Evolutionary conservation across 1,284 basidiomycete species (phyloP), one percentile per base, ranked within the genome.

Genomic region (Tylopilus orsonianus): DNA sequence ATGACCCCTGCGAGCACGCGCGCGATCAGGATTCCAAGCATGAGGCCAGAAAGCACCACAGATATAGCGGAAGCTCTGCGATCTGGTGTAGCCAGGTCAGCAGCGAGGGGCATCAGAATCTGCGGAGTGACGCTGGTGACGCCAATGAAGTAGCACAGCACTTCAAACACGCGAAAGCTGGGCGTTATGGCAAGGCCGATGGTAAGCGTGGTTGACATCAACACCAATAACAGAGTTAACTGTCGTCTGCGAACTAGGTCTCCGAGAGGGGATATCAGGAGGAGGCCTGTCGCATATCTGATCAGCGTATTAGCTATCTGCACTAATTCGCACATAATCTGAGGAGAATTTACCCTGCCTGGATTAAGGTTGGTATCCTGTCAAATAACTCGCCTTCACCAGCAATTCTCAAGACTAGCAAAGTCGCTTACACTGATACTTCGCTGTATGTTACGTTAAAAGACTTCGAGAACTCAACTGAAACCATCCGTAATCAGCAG

Each of bases 21-120:
- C 0, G 85, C 87, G 13, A 80, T 66, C n/a, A 88, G 75, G 30
- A 89, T 67, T n/a, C 87, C 87, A 16, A 87, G 73, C 26, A 88
- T 75, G 18, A 89, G 69, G 0, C 87, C 87, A 0, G 81, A 78
- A 12, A 87, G 65, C 3, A 87, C 83, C 44, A 87, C 78, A 2
- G 83, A 80, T 47, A 90, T 72, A 0, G 83, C 79, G 13, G 79
- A 72, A 2, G 81, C 84, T 16, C 86, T 75, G 18, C 75, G 75
- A 40, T 81, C 71, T 3, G 80, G 77, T 3, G 82, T 77, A 0
- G 85, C 86, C 5, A 89, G 70, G 64, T 84, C 82, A 7, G 76
- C 85, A 6, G 82, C 80, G 40, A 86, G 75, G 0, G 85, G 83
- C 29, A 86, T 72, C 48, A 85, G 74, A 36, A 81, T 73, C 60